Percentiles rank a stretch among this genome's conserved stretches.
Evolutionary conservation across 2,329 filamentous ascomycete species (phyloP).

Genomic region (Alternaria novae-zelandiae): DNA sequence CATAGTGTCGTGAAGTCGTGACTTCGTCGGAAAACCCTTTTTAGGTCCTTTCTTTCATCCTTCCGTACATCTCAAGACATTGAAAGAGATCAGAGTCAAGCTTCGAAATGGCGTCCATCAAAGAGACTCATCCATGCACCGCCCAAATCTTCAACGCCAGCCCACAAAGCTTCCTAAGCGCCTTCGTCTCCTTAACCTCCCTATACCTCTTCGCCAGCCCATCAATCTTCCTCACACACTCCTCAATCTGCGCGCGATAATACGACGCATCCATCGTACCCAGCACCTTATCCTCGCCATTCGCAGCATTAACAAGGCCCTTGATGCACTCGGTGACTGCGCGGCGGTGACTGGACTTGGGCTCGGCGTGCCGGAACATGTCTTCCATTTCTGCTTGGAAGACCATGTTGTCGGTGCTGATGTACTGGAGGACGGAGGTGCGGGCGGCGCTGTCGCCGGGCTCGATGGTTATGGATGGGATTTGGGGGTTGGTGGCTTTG

Average conservation of each 20-base stretch:
- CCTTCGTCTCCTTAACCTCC: neutral
- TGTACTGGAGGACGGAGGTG: neutral
- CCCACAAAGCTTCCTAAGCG: constrained; percentile 6
- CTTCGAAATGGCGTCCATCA: neutral
- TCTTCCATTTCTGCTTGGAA: constrained; percentile 1
- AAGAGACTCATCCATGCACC: neutral
- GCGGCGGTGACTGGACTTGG: neutral
- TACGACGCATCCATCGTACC: neutral
- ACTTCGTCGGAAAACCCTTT: neutral
- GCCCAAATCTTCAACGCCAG: constrained; percentile 1
- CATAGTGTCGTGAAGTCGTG: neutral
- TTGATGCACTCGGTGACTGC: neutral
- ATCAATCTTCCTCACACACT: constrained; percentile 1
- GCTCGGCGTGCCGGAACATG: neutral
- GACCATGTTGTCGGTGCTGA: neutral
- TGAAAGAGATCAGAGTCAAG: neutral
- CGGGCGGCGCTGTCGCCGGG: neutral
- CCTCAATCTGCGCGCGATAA: constrained; percentile 3
- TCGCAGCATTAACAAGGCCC: neutral
- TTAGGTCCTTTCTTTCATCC: neutral
- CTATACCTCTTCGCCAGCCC: neutral
- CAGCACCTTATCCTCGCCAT: constrained; percentile 1
- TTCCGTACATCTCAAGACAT: neutral
- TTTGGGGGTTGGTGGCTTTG: neutral
- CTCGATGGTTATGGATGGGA: neutral